Percentiles rank a stretch among this genome's conserved stretches.
Evolutionary conservation across 495 filamentous ascomycete species (phyloP).

Genomic region (Podospora bellae-mahoneyi): DNA sequence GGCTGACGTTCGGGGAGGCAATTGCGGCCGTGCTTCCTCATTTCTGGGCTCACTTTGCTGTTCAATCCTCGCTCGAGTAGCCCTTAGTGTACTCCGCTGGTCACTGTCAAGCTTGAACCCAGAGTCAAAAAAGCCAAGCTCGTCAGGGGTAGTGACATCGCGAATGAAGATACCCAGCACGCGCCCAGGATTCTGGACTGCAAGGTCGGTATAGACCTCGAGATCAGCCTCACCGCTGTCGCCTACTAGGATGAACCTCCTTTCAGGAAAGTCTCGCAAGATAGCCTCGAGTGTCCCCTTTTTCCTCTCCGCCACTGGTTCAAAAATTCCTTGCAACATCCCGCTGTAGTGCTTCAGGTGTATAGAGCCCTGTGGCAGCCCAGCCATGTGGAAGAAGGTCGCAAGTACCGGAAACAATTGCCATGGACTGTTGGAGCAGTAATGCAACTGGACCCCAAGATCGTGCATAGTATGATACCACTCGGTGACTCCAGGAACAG

Average conservation of each 20-base stretch:
- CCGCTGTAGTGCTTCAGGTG: slow-evolving; percentile 94
- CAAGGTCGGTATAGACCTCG: slow-evolving; percentile 95
- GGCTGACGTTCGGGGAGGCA: slow-evolving; percentile 35
- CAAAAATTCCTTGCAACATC: slow-evolving; percentile 96
- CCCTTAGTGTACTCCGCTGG: slow-evolving; percentile 25
- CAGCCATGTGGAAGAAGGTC: slow-evolving; percentile 74
- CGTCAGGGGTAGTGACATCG: slow-evolving; percentile 78
- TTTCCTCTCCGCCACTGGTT: slow-evolving; percentile 93
- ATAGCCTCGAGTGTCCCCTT: slow-evolving; percentile 81
- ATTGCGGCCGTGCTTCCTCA: slow-evolving; percentile 24
- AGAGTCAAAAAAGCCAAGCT: slow-evolving; percentile 70
- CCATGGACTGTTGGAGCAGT: slow-evolving; percentile 94
- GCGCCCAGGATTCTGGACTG: slow-evolving; percentile 71
- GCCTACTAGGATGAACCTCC: slow-evolving; percentile 86
- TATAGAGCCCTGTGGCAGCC: slow-evolving; percentile 80
- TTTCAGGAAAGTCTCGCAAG: slow-evolving; percentile 80
- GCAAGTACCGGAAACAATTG: slow-evolving; percentile 88
- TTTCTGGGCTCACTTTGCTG: neutral
- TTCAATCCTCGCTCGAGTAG: slow-evolving; percentile 4
- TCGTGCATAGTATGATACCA: slow-evolving; percentile 79
- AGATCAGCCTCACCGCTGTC: slow-evolving; percentile 96
- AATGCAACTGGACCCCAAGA: slow-evolving; percentile 81
- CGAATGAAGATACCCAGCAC: slow-evolving; percentile 85
- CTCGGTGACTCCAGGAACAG: slow-evolving; percentile 77
- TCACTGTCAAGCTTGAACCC: slow-evolving; percentile 42